phyloP scores from a whole-genome alignment of 2,329 filamentous ascomycete species.

The Talaromyces sp. region DNA sequence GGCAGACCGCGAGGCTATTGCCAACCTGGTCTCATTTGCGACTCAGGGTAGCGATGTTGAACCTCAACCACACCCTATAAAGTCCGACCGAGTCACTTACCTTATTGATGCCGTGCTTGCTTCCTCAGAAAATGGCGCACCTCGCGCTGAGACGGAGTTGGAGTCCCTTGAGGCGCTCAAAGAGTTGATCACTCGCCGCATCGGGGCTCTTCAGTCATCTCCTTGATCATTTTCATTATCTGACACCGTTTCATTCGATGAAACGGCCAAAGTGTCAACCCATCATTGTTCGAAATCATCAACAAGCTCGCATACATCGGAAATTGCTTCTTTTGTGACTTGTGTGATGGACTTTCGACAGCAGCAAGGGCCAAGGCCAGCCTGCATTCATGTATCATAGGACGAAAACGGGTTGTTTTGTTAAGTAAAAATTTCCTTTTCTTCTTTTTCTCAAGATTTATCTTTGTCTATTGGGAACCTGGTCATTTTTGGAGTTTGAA shows the following conservation, averaged over 20 bases:
- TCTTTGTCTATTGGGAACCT: background rate
- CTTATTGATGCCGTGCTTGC: constrained; percentile 29
- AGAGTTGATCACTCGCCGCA: constrained; percentile 26
- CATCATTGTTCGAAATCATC: background rate
- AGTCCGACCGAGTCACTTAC: constrained; percentile 20
- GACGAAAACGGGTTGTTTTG: background rate
- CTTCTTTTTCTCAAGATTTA: background rate
- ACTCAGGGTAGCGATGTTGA: constrained; percentile 12
- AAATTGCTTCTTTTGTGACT: background rate
- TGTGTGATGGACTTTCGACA: background rate
- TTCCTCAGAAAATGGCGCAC: constrained; percentile 20
- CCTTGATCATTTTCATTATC: background rate
- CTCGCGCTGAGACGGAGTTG: constrained; percentile 23
- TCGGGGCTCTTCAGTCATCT: constrained; percentile 16
- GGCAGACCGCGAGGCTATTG: constrained; percentile 27
- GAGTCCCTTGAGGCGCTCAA: constrained; percentile 26
- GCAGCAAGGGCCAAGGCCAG: background rate
- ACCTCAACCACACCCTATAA: constrained; percentile 1
- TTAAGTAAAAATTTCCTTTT: background rate
- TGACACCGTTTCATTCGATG: background rate
- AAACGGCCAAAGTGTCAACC: background rate
- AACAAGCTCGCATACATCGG: background rate
- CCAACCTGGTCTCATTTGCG: constrained; percentile 28
- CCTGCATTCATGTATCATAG: background rate
- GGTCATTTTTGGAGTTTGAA: background rate